Base-by-base conservation (phyloP, 2,329 filamentous ascomycete genomes). In the Trichophyton schoenleinii region DNA sequence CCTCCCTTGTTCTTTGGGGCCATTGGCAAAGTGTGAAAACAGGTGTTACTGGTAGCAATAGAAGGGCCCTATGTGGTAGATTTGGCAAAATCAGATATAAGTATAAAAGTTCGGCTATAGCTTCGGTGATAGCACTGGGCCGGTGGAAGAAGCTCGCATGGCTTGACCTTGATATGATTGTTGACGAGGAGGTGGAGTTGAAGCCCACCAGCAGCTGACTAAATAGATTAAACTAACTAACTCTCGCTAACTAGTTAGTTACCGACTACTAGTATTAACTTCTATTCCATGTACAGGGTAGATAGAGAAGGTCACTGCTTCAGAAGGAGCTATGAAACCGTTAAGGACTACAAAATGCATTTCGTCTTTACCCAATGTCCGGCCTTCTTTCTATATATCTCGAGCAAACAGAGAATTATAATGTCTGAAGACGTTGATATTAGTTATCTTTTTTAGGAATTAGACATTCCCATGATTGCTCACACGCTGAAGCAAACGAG, bases 1-100 rank as follows among this genome's bases (percentile, higher is more conserved):
- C 62, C 60, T 58, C 68, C 63, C 62, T 76, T 77, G 64, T 72
- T 75, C 62, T 77, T 77, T 44, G 74, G 72, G 18, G 73, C 73
- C 75, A 78, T 78, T 31, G 25, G 28, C 8, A 44, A 7, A 36
- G 9, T 3, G 34, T 11, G 34, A 8, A 9, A 9, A 18, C n/a
- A 31, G 5, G 5, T 20, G 8, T 52, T 25, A 13, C 20, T 6
- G 20, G 22, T 15, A 52, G 20, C 46, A 52, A 25, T 13, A 52
- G 2, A 25, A 25, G 3, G 13, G 9, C 11, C 9, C n/a, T 20
- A 52, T 15, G 20, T 1, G 46, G 6, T 9, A 3, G 2, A 3
- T 52, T 52, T 15, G 9, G 25, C 4, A n/a, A 22, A 25, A 1
- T 13, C 5, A 22, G 5, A 8, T 15, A 52, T 52, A 52, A 15